Evolutionary conservation across 768 basidiomycete genomes (phyloP).

Genomic region (Rhodotorula babjevae): DNA sequence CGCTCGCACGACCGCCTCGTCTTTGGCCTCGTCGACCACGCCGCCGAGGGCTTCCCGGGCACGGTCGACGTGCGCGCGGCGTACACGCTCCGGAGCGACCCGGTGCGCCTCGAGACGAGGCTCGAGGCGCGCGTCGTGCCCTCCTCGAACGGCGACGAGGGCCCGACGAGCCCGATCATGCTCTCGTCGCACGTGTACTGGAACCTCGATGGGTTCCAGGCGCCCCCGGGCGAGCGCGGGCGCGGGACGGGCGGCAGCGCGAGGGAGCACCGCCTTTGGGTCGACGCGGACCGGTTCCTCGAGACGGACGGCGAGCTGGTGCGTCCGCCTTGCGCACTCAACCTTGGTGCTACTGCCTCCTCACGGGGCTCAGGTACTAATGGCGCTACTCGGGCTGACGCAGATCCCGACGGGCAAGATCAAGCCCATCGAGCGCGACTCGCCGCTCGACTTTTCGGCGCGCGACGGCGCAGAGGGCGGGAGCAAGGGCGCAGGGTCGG

Average conservation of each 20-base stretch:
- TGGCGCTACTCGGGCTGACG: too few species aligned
- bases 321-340: background rate
- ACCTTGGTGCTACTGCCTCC: too few species aligned
- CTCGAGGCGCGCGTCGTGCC: slow-evolving; percentile 1
- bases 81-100: slow-evolving; percentile 7
- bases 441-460: slow-evolving; percentile 7
- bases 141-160: background rate
- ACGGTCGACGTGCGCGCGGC: slow-evolving; percentile 2
- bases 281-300: background rate
- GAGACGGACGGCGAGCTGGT: background rate
- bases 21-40: slow-evolving; percentile 10
- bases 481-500: background rate
- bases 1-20: background rate
- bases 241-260: background rate
- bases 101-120: background rate
- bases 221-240: background rate
- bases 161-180: slow-evolving; percentile 5
- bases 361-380: too few species aligned
- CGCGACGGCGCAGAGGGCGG: background rate
- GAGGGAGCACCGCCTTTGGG: slow-evolving; percentile 1
- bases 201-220: slow-evolving; percentile 15
- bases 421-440: background rate
- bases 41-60: slow-evolving; percentile 22
- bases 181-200: slow-evolving; percentile 24
- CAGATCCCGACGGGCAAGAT: slow-evolving; percentile 20